Conservation (phyloP, 805 yeast species). For the Wickerhamiella hasegawae region DNA sequence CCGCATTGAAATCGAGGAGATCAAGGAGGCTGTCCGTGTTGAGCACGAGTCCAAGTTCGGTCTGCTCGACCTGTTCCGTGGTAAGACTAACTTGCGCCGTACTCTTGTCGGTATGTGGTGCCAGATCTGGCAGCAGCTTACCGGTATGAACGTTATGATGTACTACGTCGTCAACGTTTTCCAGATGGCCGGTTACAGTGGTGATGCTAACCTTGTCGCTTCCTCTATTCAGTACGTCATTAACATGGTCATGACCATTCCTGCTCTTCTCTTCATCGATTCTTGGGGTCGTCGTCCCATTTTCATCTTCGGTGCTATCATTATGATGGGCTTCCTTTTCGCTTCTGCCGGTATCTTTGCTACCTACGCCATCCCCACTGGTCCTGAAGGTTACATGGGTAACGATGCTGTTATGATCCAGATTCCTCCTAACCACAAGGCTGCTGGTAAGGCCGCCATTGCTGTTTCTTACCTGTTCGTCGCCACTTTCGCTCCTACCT, state of each 20-base stretch:
- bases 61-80: conserved; percentile 33
- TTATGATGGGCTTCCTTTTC: conserved; percentile 47
- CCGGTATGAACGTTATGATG: conserved; percentile 59
- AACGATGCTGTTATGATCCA: conserved; percentile 27
- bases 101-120: conserved; percentile 20
- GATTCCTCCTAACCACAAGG: conserved; percentile 29
- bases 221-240: conserved; percentile 32
- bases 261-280: conserved; percentile 42
- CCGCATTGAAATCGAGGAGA: conserved; percentile 39
- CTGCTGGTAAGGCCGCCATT: conserved; percentile 33
- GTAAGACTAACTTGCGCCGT: conserved; percentile 19
- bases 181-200: conserved; percentile 30
- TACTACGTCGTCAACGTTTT: conserved; percentile 46
- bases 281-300: conserved; percentile 49
- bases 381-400: conserved; percentile 1
- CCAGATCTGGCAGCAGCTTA: conserved; percentile 44
- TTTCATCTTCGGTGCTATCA: conserved; percentile 44
- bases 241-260: conserved; percentile 37
- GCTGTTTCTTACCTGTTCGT: conserved; percentile 45
- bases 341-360: conserved; percentile 38
- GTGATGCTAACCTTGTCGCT: conserved; percentile 36
- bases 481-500: conserved; percentile 62
- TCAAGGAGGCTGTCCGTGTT: conserved; percentile 37
- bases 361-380: conserved; percentile 8
- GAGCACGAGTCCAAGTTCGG: conserved; percentile 34